Evolutionary conservation across 345 rosid species (phyloP).

Genomic region (Eucalyptus sp.): DNA sequence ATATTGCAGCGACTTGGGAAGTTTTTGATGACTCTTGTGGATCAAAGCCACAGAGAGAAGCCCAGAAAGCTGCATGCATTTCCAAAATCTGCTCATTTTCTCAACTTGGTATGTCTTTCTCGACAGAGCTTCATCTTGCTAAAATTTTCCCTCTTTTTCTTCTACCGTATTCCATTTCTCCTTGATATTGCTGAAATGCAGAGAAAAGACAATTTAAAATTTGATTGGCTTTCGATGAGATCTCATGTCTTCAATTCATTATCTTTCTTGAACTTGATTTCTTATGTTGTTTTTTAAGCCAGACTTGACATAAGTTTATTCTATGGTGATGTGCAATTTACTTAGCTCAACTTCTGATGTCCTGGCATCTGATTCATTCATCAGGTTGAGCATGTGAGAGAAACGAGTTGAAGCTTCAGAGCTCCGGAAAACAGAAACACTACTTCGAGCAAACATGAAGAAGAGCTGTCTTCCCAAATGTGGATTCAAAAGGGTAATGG

Average conservation of each 20-base stretch:
- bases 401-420: background rate
- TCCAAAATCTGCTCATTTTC: background rate
- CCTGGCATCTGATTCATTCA: background rate
- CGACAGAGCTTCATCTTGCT: background rate
- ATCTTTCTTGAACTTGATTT: background rate
- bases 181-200: background rate
- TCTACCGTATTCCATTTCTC: background rate
- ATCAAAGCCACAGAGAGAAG: background rate
- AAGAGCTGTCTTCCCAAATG: conserved; percentile 35
- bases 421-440: background rate
- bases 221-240: background rate
- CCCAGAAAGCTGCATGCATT: background rate
- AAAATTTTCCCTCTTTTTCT: background rate
- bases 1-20: background rate
- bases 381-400: conserved; percentile 4
- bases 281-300: background rate
- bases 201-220: background rate
- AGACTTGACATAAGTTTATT: background rate
- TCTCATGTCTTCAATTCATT: background rate
- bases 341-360: background rate
- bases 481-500: conserved; percentile 38
- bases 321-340: background rate
- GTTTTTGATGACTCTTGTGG: background rate
- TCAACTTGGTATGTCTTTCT: conserved; percentile 13
- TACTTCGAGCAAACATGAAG: conserved; percentile 20